Evolutionary conservation across 2,329 filamentous ascomycete genomes (phyloP), one percentile per base, ranked within the genome.

Genomic region (Apiospora koreana): DNA sequence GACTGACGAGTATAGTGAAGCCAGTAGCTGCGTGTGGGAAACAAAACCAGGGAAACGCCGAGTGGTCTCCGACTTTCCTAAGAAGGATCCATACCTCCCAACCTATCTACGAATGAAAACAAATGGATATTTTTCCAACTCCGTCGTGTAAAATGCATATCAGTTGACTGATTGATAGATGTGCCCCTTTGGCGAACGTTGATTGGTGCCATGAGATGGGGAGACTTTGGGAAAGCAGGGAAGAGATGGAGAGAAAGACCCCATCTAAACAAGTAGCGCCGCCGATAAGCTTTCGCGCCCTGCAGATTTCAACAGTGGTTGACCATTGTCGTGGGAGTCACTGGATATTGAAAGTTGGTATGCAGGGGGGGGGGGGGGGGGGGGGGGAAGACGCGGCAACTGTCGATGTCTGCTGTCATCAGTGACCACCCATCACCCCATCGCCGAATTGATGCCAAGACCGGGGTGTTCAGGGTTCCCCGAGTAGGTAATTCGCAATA

Each of bases 101-200:
- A n/a, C 28, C 31, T 62, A 62, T 62, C 21, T 14, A 62, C 7
- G 12, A 18, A 38, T 16, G 35, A 46, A 67, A 67, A 23, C 65
- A 67, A 67, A 67, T 43, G 65, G 65, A 46, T 31, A 67, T 67
- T 45, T 67, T 66, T 14, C 65, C 65, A 67, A 67, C 65, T 67
- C 65, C 65, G 42, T 46, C 25, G 41, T 25, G 25, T 8, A 67
- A 46, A 67, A 46, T 45, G 43, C 21, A 43, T 45, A 66, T 62
- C 54, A 38, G 54, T 62, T n/a, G 54, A 62, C 54, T 62, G 18
- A 38, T 35, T 38, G 18, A 62, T 62, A 21, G 31, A n/a, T 38
- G 54, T 62, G 31, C 3, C 16, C 28, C 18, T 38, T 62, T 31
- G 54, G 38, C 18, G 31, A 62, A 18, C 31, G 31, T 12, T 62